Conservation (phyloP, 306 rosid species). For the Delonix regia region DNA sequence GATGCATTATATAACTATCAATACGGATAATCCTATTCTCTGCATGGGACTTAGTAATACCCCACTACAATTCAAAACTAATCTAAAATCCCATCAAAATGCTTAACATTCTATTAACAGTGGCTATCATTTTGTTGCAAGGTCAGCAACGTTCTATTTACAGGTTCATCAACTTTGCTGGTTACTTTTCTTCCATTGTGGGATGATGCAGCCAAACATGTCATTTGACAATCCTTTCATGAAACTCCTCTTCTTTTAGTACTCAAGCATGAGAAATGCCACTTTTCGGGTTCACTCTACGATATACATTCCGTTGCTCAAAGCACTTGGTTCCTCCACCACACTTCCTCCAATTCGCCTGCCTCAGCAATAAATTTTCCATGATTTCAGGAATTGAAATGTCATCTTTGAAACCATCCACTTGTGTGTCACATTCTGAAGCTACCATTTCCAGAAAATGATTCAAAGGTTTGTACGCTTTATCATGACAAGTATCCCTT, state of each 20-base stretch:
- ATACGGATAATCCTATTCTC: background rate
- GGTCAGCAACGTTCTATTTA: too few relatives aligned
- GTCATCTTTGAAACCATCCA: background rate
- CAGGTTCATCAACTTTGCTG: too few relatives aligned
- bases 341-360: background rate
- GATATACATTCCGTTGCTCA: background rate
- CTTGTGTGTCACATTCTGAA: background rate
- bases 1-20: background rate
- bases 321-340: background rate
- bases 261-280: too few relatives aligned
- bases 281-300: background rate
- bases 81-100: background rate
- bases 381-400: constrained; percentile 9
- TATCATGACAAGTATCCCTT: too few relatives aligned
- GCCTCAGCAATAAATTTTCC: background rate
- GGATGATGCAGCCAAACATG: too few relatives aligned
- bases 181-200: too few relatives aligned
- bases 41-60: background rate
- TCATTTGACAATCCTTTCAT: background rate
- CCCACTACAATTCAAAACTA: background rate
- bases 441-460: too few relatives aligned
- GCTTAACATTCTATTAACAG: background rate
- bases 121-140: too few relatives aligned
- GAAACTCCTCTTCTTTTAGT: too few relatives aligned
- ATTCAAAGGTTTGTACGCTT: too few relatives aligned